phyloP scores from a whole-genome alignment of 139 green algal species.

The Coccomyxa sp. region DNA sequence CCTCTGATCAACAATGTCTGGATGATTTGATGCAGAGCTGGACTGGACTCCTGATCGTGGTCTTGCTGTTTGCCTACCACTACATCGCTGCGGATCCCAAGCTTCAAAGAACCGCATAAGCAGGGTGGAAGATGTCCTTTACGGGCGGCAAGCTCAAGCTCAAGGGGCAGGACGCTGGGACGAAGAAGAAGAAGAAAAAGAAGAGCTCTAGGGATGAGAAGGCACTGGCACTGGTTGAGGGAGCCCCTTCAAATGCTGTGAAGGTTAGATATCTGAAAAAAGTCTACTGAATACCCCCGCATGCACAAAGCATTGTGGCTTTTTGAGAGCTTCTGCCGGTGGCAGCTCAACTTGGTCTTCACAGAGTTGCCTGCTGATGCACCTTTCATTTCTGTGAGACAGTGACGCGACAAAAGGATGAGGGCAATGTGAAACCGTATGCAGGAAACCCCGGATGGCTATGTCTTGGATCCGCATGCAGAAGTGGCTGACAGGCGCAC shows the following conservation, averaged over 20 bases:
- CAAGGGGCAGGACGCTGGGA: slow-evolving; percentile 63
- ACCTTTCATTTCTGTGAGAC: too few relatives aligned
- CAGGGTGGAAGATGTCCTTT: slow-evolving; percentile 49
- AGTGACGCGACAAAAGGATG: too few relatives aligned
- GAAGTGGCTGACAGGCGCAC: slow-evolving; percentile 66
- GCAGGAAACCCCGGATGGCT: slow-evolving; percentile 33
- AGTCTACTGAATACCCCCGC: too few relatives aligned
- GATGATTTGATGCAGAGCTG: slow-evolving; percentile 47
- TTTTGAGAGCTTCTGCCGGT: too few relatives aligned
- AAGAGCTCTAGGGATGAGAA: slow-evolving; percentile 22
- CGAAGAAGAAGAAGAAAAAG: slow-evolving; percentile 86
- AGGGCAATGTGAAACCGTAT: not conserved
- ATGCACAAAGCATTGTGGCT: too few relatives aligned
- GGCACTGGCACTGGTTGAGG: slow-evolving; percentile 1
- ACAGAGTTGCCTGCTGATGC: too few relatives aligned
- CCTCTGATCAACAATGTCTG: not conserved
- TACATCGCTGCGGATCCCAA: slow-evolving; percentile 54
- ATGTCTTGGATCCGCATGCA: slow-evolving; percentile 23
- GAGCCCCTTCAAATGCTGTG: not conserved
- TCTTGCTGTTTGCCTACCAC: slow-evolving; percentile 74
- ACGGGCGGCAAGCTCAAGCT: slow-evolving; percentile 82
- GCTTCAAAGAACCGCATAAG: slow-evolving; percentile 13
- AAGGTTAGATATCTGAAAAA: not conserved
- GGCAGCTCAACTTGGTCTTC: too few relatives aligned
- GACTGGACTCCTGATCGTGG: slow-evolving; percentile 65